Conservation (phyloP, 1,284 basidiomycete species). For the Boletus holoroseus region DNA sequence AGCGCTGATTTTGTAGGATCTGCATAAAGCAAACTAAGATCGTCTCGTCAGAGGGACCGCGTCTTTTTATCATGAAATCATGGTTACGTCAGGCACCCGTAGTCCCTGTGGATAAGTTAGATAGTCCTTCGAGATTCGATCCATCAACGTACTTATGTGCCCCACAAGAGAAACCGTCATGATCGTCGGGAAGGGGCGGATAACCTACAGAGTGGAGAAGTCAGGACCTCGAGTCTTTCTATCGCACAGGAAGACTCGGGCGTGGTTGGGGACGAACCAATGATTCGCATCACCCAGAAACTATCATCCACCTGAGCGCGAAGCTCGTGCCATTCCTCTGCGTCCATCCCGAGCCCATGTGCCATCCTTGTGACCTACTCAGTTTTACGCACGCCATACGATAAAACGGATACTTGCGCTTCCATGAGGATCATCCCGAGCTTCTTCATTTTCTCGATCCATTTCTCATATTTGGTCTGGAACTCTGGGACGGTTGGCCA, state of each 20-base stretch:
- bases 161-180: slow-evolving; percentile 79
- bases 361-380: slow-evolving; percentile 55
- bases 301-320: slow-evolving; percentile 66
- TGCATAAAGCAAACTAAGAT: slow-evolving; percentile 64
- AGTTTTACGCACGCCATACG: neutral
- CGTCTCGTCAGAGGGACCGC: slow-evolving; percentile 5
- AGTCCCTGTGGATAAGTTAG: slow-evolving; percentile 51
- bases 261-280: slow-evolving; percentile 44
- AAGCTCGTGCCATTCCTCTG: slow-evolving; percentile 65
- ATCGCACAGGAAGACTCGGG: neutral
- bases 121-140: slow-evolving; percentile 1
- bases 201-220: slow-evolving; percentile 49
- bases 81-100: slow-evolving; percentile 77
- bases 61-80: neutral
- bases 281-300: slow-evolving; percentile 84
- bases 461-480: slow-evolving; percentile 55
- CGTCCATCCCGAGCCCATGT: slow-evolving; percentile 65
- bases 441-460: slow-evolving; percentile 78
- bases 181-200: slow-evolving; percentile 70
- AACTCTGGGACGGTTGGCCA: slow-evolving; percentile 67
- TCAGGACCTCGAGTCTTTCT: neutral
- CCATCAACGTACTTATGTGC: slow-evolving; percentile 60
- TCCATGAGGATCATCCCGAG: slow-evolving; percentile 76
- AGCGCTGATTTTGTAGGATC: slow-evolving; percentile 74
- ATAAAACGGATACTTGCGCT: slow-evolving; percentile 48